Base-by-base conservation (phyloP, 2,329 filamentous ascomycete genomes). In the Thermothelomyces thermophilus region DNA sequence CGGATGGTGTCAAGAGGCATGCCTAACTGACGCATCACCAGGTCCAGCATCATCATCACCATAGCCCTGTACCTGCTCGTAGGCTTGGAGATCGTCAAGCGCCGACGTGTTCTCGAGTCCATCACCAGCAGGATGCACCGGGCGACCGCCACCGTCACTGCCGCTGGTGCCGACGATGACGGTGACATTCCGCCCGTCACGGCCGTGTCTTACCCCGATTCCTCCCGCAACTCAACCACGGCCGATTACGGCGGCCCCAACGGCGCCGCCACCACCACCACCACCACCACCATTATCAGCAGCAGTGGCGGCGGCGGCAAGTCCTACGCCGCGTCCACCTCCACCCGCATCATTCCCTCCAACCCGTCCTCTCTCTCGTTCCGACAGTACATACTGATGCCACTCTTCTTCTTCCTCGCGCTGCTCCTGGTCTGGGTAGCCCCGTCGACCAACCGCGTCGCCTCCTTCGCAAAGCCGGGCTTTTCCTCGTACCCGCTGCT, bases 21-120 rank as follows among this genome's bases (percentile, higher is more conserved):
- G 30, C 30, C 33, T 26, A 26, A 35, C 13, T 46, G 33, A 50
- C 17, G 1, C 14, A n/a, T 24, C 8, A 22, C 10, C 30, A 68
- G 66, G 65, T 47, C 64, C 11, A 48, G 58, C 16, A 65, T 68
- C 19, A 24, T 58, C 3, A 35, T 60, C 34, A 57, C 57, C 26
- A 52, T 61, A 3, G 56, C 70, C 2, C 58, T 82, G 28, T 72
- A 83, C 59, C 64, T 65, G 33, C 59, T 80, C 48, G 64, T 68
- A 22, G 66, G 64, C 14, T 51, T 63, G 54, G 62, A 65, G 45
- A 66, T 68, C 31, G 52, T 61, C 28, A 60, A 62, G 41, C 60
- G 67, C 0, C 59, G 64, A 17, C 61, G 62, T 34, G 62, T 65
- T 14, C 60, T 68, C 47, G 59, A 60, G 41, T 54, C 62, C 7